A percentile compares a stretch with the other conserved stretches of the same genome.
phyloP scores from a whole-genome alignment of 1,139 yeast genomes.

The Kurtzmaniella quercitrusa region DNA sequence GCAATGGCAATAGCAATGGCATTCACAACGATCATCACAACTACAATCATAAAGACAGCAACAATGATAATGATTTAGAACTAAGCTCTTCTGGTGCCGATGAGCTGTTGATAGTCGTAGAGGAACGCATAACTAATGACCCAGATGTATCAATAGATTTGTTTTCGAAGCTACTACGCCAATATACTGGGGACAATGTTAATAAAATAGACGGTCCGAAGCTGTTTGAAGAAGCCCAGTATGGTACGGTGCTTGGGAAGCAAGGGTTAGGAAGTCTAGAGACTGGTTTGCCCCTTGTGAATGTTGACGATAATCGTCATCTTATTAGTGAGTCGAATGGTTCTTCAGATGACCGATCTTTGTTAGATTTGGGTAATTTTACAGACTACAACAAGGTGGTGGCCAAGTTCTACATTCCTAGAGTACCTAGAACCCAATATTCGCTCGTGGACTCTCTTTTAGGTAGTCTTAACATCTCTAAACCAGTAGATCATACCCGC shows the following conservation, averaged over 20 bases:
- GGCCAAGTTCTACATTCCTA: slow-evolving; percentile 6
- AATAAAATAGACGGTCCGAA: background rate
- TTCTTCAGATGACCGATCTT: background rate
- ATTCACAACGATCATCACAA: too few species aligned
- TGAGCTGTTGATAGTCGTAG: background rate
- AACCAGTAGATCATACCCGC: slow-evolving; percentile 1
- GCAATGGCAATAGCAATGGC: too few species aligned
- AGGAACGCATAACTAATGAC: background rate
- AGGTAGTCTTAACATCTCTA: background rate
- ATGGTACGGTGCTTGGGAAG: background rate
- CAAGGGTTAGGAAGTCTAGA: background rate
- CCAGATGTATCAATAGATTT: background rate
- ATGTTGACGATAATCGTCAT: background rate
- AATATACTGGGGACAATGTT: background rate
- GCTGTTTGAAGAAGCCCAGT: background rate
- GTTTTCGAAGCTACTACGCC: background rate
- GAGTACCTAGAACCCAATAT: slow-evolving; percentile 1
- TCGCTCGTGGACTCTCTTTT: slow-evolving; percentile 6
- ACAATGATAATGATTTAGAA: too few species aligned
- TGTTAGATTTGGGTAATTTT: background rate
- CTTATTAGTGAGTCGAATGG: background rate
- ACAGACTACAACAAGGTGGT: slow-evolving; percentile 1
- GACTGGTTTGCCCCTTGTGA: background rate
- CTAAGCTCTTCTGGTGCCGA: background rate
- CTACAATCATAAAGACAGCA: too few species aligned